These are phyloP conservation scores for Boechera divaricarpa DNA, from an alignment of 345 rosid species.

Conservation along the genomic window DNA sequence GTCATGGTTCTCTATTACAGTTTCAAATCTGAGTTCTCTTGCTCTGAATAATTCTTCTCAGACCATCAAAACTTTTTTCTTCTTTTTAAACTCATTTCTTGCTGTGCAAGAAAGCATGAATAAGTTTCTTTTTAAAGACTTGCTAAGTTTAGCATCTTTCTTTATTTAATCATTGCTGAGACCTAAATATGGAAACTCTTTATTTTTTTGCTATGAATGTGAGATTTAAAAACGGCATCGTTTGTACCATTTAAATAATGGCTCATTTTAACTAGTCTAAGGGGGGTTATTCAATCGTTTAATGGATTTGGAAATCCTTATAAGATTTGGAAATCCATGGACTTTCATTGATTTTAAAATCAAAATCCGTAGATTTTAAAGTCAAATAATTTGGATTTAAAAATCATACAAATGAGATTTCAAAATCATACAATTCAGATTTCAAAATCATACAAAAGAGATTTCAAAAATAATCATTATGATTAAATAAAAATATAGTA, in stretches of 20 bases:
- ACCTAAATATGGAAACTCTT: not conserved
- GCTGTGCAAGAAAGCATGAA: slow-evolving; percentile 4
- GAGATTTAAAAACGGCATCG: not conserved
- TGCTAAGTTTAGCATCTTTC: not conserved
- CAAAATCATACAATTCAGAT: too few relatives aligned
- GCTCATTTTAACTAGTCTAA: slow-evolving; percentile 11
- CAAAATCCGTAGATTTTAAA: too few relatives aligned
- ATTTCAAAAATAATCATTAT: too few relatives aligned
- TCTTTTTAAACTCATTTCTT: slow-evolving; percentile 17
- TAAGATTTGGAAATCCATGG: too few relatives aligned
- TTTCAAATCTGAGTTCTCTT: slow-evolving; percentile 34
- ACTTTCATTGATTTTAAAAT: too few relatives aligned
- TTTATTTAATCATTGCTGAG: slow-evolving; percentile 5
- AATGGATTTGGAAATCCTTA: too few relatives aligned
- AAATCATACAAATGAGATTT: too few relatives aligned
- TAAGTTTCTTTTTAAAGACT: not conserved
- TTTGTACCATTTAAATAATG: not conserved
- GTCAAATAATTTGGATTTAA: too few relatives aligned
- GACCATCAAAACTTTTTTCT: not conserved
- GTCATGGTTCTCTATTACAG: slow-evolving; percentile 57
- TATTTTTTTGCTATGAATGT: not conserved
- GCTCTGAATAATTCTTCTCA: not conserved
- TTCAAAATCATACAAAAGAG: too few relatives aligned
- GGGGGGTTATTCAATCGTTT: too few relatives aligned
- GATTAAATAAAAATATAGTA: too few relatives aligned